Percentiles rank a stretch among this genome's conserved stretches.
Conservation (phyloP, 169 alveolate species). For the Plasmodium cynomolgi region DNA sequence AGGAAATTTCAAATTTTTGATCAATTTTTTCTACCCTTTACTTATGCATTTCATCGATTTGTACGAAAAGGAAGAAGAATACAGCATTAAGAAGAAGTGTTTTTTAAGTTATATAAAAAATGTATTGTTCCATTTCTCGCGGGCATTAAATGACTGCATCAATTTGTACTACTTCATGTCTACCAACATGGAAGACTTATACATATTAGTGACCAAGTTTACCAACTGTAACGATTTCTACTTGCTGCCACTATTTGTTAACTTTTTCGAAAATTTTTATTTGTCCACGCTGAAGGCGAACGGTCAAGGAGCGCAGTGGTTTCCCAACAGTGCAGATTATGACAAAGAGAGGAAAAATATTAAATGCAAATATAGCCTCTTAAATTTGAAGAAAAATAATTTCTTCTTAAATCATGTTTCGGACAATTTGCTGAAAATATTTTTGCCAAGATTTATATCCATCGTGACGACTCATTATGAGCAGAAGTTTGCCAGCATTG, state of each 20-base stretch:
- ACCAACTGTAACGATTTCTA: constrained; percentile 26
- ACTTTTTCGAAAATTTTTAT: constrained; percentile 30
- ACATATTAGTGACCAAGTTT: constrained; percentile 51
- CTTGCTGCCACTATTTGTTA: constrained; percentile 25
- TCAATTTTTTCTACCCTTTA: constrained; percentile 74
- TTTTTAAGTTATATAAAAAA: constrained; percentile 50
- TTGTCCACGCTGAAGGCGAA: constrained; percentile 48
- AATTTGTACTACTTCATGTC: constrained; percentile 68
- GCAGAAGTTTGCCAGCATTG: constrained; percentile 12
- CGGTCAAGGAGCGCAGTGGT: not conserved
- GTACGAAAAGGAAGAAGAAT: constrained; percentile 56
- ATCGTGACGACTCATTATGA: constrained; percentile 10
- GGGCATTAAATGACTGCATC: constrained; percentile 67
- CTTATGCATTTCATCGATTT: constrained; percentile 61
- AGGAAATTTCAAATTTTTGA: constrained; percentile 65
- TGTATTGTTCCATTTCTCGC: constrained; percentile 36
- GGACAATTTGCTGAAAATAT: constrained; percentile 56
- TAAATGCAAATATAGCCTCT: constrained; percentile 49
- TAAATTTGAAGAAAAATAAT: constrained; percentile 54
- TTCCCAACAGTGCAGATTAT: not conserved
- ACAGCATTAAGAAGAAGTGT: constrained; percentile 28
- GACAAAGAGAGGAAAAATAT: not conserved
- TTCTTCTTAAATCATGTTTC: constrained; percentile 52
- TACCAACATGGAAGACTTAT: constrained; percentile 57
- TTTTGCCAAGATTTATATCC: constrained; percentile 51